Evolutionary conservation across 768 basidiomycete genomes (phyloP).

Genomic region (Phylloporus arenicola): DNA sequence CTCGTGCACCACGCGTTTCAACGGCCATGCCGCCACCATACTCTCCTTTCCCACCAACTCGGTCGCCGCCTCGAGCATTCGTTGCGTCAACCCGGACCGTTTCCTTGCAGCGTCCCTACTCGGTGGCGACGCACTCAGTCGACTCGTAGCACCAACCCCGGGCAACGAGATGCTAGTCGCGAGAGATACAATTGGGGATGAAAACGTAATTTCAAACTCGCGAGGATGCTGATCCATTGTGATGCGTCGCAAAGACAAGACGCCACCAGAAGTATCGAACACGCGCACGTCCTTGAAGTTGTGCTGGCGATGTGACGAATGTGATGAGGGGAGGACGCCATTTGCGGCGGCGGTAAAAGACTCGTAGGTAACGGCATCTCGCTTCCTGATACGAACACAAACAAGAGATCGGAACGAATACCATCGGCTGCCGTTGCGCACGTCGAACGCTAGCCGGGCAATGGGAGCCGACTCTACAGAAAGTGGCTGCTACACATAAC

Average conservation of each 20-base stretch:
- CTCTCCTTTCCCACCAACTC: conserved; percentile 34
- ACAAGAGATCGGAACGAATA: conserved; percentile 41
- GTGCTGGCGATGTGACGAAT: no score
- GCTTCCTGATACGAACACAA: conserved; percentile 44
- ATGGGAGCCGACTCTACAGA: conserved; percentile 53
- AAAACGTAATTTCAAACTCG: conserved; percentile 22
- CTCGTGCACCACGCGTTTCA: conserved; percentile 35
- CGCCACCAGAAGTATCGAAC: conserved; percentile 56
- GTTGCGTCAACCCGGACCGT: conserved; percentile 31
- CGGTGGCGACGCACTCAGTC: conserved; percentile 27
- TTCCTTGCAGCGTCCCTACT: conserved; percentile 24
- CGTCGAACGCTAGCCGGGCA: conserved; percentile 44
- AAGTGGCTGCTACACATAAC: conserved; percentile 39
- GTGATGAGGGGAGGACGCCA: no score
- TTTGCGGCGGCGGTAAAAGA: conserved; percentile 31
- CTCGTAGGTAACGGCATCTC: conserved; percentile 35
- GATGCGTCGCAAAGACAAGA: conserved; percentile 52
- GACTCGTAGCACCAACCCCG: conserved; percentile 41
- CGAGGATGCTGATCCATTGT: conserved; percentile 36
- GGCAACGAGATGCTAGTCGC: conserved; percentile 61
- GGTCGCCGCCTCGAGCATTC: conserved; percentile 32
- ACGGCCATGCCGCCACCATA: conserved; percentile 60
- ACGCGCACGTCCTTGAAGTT: conserved; percentile 49
- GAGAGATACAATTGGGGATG: conserved; percentile 28
- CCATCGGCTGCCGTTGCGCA: conserved; percentile 26